Conservation (phyloP, 768 basidiomycete genomes). For the Royoungia palumana region DNA sequence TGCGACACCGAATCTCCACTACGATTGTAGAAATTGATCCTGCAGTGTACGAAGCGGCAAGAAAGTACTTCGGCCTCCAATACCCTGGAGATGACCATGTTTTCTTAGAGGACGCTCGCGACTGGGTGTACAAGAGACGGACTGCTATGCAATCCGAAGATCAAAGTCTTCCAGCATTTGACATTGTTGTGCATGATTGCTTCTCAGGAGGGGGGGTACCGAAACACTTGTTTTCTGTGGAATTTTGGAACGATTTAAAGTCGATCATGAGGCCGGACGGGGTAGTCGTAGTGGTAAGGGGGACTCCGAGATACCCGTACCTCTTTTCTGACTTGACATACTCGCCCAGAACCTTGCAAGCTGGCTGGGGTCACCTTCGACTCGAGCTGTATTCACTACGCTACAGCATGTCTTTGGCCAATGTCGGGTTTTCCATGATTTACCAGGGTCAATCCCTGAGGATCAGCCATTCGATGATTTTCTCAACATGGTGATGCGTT, state of each 20-base stretch:
- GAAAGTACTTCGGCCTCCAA: slow-evolving; percentile 74
- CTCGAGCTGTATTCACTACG: slow-evolving; percentile 66
- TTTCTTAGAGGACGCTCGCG: slow-evolving; percentile 74
- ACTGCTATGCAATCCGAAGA: slow-evolving; percentile 23
- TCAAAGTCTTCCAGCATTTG: slow-evolving; percentile 38
- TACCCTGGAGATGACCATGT: slow-evolving; percentile 57
- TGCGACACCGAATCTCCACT: slow-evolving; percentile 62
- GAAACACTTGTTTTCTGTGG: slow-evolving; percentile 73
- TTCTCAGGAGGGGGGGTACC: slow-evolving; percentile 95
- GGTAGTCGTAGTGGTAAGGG: slow-evolving; percentile 74
- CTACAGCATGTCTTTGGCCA: slow-evolving; percentile 65
- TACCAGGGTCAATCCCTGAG: slow-evolving; percentile 40
- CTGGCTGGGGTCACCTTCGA: slow-evolving; percentile 54
- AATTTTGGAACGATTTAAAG: slow-evolving; percentile 79
- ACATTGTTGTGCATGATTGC: slow-evolving; percentile 84
- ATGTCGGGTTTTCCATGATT: slow-evolving; percentile 85
- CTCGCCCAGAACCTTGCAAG: slow-evolving; percentile 77
- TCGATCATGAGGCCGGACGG: slow-evolving; percentile 64
- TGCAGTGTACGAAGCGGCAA: slow-evolving; percentile 81
- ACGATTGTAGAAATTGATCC: slow-evolving; percentile 95
- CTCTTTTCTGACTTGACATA: slow-evolving; percentile 1
- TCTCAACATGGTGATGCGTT: slow-evolving; percentile 65
- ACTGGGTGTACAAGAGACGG: slow-evolving; percentile 54
- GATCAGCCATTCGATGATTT: slow-evolving; percentile 51
- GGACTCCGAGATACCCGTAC: neutral